These are phyloP conservation scores for Chionographis japonica DNA, from an alignment of 106 monocot genomes.

Conservation along the genomic window DNA sequence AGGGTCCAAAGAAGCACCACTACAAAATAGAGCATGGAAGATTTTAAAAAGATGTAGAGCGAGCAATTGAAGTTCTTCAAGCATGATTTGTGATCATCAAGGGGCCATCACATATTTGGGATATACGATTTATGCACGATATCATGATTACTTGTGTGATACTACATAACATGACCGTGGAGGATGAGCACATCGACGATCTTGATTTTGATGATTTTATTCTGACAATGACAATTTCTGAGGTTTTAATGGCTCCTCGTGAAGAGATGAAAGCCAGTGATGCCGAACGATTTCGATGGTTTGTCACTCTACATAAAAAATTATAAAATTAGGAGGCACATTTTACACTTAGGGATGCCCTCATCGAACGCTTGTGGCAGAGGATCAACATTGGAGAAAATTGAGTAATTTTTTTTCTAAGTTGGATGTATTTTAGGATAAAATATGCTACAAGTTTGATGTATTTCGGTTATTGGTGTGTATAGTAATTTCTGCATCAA, in stretches of 20 bases:
- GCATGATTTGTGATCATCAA: too few species aligned
- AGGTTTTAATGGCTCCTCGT: too few species aligned
- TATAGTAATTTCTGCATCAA: too few species aligned
- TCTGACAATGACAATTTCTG: background rate
- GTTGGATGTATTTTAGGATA: too few species aligned
- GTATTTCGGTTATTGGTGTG: too few species aligned
- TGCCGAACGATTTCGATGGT: background rate
- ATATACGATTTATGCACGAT: background rate
- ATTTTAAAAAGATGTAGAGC: background rate
- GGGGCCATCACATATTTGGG: too few species aligned
- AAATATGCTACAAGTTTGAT: too few species aligned
- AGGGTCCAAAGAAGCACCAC: background rate
- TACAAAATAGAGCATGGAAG: background rate
- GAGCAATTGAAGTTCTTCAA: too few species aligned
- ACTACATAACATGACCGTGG: conserved; percentile 3
- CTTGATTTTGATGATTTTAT: background rate
- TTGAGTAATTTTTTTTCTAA: too few species aligned
- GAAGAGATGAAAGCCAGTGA: background rate
- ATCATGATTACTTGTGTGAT: background rate
- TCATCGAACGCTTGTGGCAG: background rate
- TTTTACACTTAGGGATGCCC: background rate
- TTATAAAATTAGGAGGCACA: background rate
- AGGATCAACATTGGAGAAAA: background rate
- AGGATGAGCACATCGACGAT: background rate
- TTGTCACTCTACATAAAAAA: background rate